Conservation (phyloP, 176 grass and related monocot species). For the Carex cristatella region DNA sequence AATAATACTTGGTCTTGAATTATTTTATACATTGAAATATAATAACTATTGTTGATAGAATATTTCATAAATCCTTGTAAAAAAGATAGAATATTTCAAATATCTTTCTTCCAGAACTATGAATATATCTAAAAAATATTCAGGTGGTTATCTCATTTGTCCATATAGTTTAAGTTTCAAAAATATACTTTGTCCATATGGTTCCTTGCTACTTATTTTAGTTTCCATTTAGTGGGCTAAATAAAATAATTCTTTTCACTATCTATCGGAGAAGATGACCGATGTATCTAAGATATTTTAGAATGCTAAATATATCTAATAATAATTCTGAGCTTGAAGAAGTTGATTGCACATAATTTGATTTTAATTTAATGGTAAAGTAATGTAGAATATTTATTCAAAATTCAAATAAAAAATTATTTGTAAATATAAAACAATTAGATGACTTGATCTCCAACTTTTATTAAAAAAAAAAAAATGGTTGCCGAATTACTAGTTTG, state of each 20-base stretch:
- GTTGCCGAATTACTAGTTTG: background rate
- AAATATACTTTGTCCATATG: no score
- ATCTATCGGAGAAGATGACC: background rate
- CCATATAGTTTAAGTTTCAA: background rate
- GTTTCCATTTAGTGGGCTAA: background rate
- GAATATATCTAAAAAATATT: background rate
- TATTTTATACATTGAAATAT: no score
- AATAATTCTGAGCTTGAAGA: background rate
- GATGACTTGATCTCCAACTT: no score
- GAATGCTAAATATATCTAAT: background rate
- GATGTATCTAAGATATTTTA: background rate
- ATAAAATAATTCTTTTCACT: background rate
- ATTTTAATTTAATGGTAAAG: no score
- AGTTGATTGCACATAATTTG: no score
- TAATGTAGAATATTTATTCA: no score
- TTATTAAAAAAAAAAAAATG: background rate
- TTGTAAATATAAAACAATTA: no score
- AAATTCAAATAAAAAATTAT: no score
- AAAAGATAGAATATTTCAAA: background rate
- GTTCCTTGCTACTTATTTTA: background rate
- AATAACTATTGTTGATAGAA: no score
- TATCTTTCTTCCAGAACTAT: background rate
- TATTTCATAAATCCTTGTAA: no score
- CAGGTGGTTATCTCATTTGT: background rate
- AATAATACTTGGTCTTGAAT: background rate